phyloP scores from a whole-genome alignment of 768 basidiomycete species.

The Lactarius quietus region DNA sequence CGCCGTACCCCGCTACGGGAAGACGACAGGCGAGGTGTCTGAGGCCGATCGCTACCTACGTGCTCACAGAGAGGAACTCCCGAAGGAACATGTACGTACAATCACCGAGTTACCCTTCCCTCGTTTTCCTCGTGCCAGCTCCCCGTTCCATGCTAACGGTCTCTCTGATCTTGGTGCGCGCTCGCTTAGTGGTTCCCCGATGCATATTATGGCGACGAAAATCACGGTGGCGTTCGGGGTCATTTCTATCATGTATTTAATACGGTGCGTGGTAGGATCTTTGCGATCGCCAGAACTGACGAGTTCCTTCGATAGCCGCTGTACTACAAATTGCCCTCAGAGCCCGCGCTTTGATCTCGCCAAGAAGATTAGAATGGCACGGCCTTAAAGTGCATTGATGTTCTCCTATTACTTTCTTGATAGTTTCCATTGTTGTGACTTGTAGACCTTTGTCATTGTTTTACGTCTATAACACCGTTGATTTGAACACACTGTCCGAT shows the following conservation, averaged over 20 bases:
- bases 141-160: not conserved
- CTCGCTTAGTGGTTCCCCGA: conserved; percentile 66
- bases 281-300: not conserved
- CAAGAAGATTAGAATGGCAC: not conserved
- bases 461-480: not conserved
- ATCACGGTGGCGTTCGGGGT: conserved; percentile 56
- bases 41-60: conserved; percentile 63
- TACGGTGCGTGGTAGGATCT: conserved; percentile 44
- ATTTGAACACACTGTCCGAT: too few species aligned
- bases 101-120: too few species aligned
- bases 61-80: conserved; percentile 60
- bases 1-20: conserved; percentile 60
- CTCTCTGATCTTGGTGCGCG: not conserved
- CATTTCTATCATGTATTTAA: conserved; percentile 78
- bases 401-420: too few species aligned
- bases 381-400: not conserved
- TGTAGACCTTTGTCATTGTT: not conserved
- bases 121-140: not conserved
- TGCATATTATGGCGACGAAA: conserved; percentile 58
- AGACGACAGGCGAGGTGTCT: conserved; percentile 53
- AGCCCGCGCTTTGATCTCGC: conserved; percentile 31
- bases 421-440: too few species aligned
- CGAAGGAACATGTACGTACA: conserved; percentile 58
- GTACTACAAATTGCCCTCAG: conserved; percentile 42
- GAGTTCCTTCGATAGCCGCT: conserved; percentile 30